Evolutionary conservation across 2,329 filamentous ascomycete genomes (phyloP), one percentile per base, ranked within the genome.

Genomic region (Claviceps quebecensis): DNA sequence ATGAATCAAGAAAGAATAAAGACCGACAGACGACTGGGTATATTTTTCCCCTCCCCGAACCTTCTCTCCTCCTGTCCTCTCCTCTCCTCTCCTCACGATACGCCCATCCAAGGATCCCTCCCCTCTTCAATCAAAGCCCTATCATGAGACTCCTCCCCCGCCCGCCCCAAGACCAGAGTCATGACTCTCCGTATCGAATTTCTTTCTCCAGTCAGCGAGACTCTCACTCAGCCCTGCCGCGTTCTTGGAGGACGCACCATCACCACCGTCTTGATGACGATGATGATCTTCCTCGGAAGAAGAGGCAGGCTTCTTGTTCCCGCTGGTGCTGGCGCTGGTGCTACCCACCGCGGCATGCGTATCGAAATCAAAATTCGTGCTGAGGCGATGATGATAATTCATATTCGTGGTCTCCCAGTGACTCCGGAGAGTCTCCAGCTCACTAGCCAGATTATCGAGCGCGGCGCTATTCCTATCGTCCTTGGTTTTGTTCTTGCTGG

Each of bases 351-450:
- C 59, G 5, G 59, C 72, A 22, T 63, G 57, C 52, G 52, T 38
- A 17, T 95, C 90, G 59, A 94, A 90, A 63, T 96, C 90, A 60
- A 95, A 94, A 49, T 86, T 82, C 61, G 84, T 90, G 67, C 87
- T 95, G 45, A 96, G 72, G 23, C 93, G 84, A 67, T 97, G 96
- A 61, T 87, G 84, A 67, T 97, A 96, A 61, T 87, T 94, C 68
- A 94, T 93, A 70, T 91, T 96, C 13, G 89, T 95, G 40, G 84
- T 87, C 69, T 97, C 89, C 93, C 93, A 98, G 61, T 96, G 90
- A 49, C 76, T 87, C 49, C 91, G 81, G 47, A 98, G 75, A 13
- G 87, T 86, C 65, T 98, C 93, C 7, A 98, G 80, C 70, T 98
- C 93, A 56, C 81, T 88, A 11, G 93, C 91, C 23, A 98, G 78